phyloP scores from a whole-genome alignment of 2,329 filamentous ascomycete genomes.

The Pseudopithomyces chartarum region DNA sequence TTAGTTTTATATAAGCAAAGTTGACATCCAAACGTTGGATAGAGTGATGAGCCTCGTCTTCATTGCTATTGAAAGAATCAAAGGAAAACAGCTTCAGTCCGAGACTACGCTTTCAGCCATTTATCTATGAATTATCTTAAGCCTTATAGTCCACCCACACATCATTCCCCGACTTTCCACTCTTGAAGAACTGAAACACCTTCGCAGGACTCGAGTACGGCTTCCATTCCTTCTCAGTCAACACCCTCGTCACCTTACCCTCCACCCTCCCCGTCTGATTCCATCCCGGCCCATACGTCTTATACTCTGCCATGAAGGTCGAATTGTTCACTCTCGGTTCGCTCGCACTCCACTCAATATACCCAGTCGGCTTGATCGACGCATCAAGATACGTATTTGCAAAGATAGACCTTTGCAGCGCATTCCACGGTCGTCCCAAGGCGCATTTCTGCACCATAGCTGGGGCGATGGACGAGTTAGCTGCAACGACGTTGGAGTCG shows the following conservation, averaged over 20 bases:
- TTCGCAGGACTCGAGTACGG: conserved; percentile 28
- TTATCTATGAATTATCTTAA: not conserved
- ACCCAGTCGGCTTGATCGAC: conserved; percentile 59
- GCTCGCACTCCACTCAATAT: conserved; percentile 57
- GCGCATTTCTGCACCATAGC: conserved; percentile 56
- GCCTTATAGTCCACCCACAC: conserved; percentile 53
- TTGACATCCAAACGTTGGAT: too few species aligned
- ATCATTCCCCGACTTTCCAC: conserved; percentile 51
- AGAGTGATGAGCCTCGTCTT: too few species aligned
- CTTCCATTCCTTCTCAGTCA: conserved; percentile 45
- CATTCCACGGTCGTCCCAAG: conserved; percentile 68
- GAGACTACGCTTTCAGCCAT: too few species aligned
- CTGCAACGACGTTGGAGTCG: conserved; percentile 58
- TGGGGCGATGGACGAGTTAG: conserved; percentile 53
- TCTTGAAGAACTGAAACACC: conserved; percentile 42
- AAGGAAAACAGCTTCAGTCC: too few species aligned
- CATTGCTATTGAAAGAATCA: too few species aligned
- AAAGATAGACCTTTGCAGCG: conserved; percentile 62
- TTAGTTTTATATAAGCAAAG: too few species aligned
- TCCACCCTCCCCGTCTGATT: conserved; percentile 53
- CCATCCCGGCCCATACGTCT: conserved; percentile 59
- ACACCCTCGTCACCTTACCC: conserved; percentile 53
- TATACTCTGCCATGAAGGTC: conserved; percentile 64
- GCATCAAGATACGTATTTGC: conserved; percentile 60
- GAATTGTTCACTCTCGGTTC: conserved; percentile 49